phyloP scores from a whole-genome alignment of 352 stramenopile genomes.

The Pythium aquatile region DNA sequence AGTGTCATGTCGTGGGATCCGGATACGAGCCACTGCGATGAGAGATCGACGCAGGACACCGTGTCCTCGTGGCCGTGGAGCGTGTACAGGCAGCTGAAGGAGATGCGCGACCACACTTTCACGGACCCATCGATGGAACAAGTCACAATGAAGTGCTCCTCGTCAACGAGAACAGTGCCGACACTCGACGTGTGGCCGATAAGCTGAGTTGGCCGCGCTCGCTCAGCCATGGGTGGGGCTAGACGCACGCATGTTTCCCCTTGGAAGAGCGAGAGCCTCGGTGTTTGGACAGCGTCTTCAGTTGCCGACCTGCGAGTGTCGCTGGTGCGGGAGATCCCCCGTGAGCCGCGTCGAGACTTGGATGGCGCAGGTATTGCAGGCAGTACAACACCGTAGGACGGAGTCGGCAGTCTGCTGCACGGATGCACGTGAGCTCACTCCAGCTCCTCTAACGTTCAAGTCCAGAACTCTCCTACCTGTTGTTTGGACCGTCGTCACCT shows the following conservation, averaged over 20 bases:
- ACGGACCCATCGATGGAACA: slow-evolving; percentile 65
- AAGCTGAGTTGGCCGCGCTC: slow-evolving; percentile 38
- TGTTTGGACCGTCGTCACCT: neutral
- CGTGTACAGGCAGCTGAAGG: slow-evolving; percentile 55
- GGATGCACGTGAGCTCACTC: neutral
- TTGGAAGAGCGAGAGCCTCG: neutral
- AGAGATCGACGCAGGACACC: slow-evolving; percentile 58
- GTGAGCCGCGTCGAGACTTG: slow-evolving; percentile 12
- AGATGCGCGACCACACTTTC: slow-evolving; percentile 64
- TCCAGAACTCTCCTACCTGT: neutral
- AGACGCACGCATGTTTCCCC: slow-evolving; percentile 6
- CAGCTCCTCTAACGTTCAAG: neutral
- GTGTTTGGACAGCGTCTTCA: neutral
- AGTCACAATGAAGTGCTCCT: slow-evolving; percentile 64
- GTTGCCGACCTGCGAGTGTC: neutral
- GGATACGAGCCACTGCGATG: slow-evolving; percentile 56
- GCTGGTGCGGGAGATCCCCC: neutral
- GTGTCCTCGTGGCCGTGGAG: slow-evolving; percentile 63
- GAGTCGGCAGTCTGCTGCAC: neutral
- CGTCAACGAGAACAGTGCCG: slow-evolving; percentile 44
- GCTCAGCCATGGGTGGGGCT: slow-evolving; percentile 15
- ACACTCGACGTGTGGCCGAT: slow-evolving; percentile 65
- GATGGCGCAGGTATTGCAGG: slow-evolving; percentile 2
- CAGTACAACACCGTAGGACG: neutral
- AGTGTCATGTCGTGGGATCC: slow-evolving; percentile 66